Evolutionary conservation across 2,329 filamentous ascomycete species (phyloP), one percentile per base, ranked within the genome.

Genomic region (Fusarium sp.): DNA sequence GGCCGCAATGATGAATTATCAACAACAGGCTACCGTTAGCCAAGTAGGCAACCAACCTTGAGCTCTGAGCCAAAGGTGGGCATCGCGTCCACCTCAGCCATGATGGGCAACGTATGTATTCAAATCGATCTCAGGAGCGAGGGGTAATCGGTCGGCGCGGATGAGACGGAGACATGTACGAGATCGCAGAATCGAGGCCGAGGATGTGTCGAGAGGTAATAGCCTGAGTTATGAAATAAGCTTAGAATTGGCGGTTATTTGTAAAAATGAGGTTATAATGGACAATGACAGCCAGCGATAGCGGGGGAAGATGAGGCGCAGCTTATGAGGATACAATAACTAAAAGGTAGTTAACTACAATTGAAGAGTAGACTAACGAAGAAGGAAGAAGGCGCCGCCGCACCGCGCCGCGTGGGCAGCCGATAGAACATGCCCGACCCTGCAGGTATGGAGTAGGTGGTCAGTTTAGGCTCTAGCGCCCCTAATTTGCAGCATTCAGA

Each of bases 61-160:
- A 98, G 88, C 86, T 98, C 95, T 65, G 92, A 90, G 84, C 96
- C 96, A 83, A 99, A 97, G 77, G 93, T 93, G 80, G 94, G 94
- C 84, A 91, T 88, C 80, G 89, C 90, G 77, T 97, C 94, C 83
- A 94, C 89, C 83, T 95, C 93, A 80, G 92, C 91, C 94, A 97
- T 97, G 79, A 71, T 70, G 74, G 72, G 72, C 65, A 61, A 71
- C 25, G 68, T 70, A 52, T 72, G 25, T 58, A 62, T 73, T 65
- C 55, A 61, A 57, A 57, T 67, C 64, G 68, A 60, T 59, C 68
- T 71, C 61, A 64, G 62, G 71, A 66, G 60, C 57, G 66, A 61
- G 67, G 73, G 61, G 54, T 71, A 63, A 66, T 61, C 45, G 60
- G 64, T 56, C 53, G 71, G 56, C 36, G 67, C 62, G 56, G 71